Base-by-base conservation (phyloP, 2,329 filamentous ascomycete genomes). In the Calonectria montana region DNA sequence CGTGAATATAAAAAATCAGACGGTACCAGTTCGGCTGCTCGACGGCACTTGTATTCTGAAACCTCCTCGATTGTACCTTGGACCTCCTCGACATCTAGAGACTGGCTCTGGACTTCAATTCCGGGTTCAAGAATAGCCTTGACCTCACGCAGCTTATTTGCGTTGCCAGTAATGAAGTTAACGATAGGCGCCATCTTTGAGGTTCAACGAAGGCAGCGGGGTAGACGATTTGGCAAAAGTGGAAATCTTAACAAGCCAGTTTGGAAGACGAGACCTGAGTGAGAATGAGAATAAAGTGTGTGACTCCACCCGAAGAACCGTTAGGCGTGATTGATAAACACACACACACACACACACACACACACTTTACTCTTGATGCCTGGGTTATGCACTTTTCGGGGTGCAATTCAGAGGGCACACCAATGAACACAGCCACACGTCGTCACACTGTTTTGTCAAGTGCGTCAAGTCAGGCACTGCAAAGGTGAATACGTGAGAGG, bases 161-260 rank as follows among this genome's bases (percentile, higher is more conserved):
- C 91, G 85, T 99, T 99, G 84, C 96, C 94, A 2, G 96, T 98
- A 82, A 99, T 97, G 87, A 99, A 99, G 85, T 97, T 96, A 76
- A 99, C 83, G 7, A 82, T 79, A 4, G 82, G 81, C 61, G 85
- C 82, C 86, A 89, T 89, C 65, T 72, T 78, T 27, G 23, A 7
- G 43, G 7, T 23, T 8, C 10, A 4, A 7, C 0, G 53, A 27
- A 9, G 21, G 13, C 2, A 18, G 10, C n/a, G 6, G 10, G 21
- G 31, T 9, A 59, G 16, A 9, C 8, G n/a, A 16, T 37, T 37
- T 31, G n/a, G 43, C 50, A 31, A 35, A 21, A 2, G 25, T 7
- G n/a, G 31, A 18, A 65, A 7, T 9, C 5, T 29, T 23, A 21
- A 6, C 15, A n/a, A 21, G 15, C 39, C 16, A 18, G 15, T 4